A percentile compares a stretch with the other conserved stretches of the same genome.
Conservation (phyloP, 257 asterid genomes). For the Cinchona pubescens region DNA sequence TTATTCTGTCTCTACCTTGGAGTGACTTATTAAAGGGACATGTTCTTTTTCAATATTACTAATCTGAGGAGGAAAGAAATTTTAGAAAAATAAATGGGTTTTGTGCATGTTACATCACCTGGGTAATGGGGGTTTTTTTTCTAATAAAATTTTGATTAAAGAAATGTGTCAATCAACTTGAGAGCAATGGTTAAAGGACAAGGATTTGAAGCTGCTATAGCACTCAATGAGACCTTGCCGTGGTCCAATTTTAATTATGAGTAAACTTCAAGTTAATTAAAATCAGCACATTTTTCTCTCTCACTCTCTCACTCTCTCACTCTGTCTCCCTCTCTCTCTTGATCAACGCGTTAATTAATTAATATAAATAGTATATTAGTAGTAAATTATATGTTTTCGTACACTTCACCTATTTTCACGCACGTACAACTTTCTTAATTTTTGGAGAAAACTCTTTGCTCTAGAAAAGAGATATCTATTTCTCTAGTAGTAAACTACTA, state of each 20-base stretch:
- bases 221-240: constrained; percentile 23
- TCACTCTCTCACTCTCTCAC: constrained; percentile 8
- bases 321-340: not conserved
- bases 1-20: no score
- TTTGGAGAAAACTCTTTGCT: constrained; percentile 37
- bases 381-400: constrained; percentile 28
- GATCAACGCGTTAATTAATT: constrained; percentile 3
- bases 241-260: constrained; percentile 35
- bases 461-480: not conserved
- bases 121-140: constrained; percentile 11
- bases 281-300: constrained; percentile 24
- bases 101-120: not conserved
- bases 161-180: constrained; percentile 39
- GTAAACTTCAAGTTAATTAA: constrained; percentile 35
- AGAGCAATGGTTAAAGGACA: constrained; percentile 11
- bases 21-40: constrained; percentile 22
- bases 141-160: constrained; percentile 4
- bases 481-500: not conserved
- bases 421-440: constrained; percentile 33
- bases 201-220: constrained; percentile 18
- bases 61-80: not conserved
- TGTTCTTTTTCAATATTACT: not conserved
- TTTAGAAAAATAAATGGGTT: not conserved
- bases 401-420: constrained; percentile 56
- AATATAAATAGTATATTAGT: constrained; percentile 13